phyloP scores from a whole-genome alignment of 306 rosid genomes.

The Pyrus betulifolia region DNA sequence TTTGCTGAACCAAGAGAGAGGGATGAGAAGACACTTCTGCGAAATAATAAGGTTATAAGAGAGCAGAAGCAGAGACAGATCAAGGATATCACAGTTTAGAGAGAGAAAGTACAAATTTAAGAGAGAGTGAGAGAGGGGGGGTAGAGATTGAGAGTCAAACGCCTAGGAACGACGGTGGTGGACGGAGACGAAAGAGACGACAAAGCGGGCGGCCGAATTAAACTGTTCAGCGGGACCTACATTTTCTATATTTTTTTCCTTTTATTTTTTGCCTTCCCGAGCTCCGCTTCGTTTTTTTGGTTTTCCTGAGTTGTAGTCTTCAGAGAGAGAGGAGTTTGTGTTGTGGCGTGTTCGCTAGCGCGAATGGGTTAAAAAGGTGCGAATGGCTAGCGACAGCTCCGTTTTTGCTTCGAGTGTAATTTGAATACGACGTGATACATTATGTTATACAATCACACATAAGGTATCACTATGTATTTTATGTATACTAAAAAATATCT shows the following conservation, averaged over 20 bases:
- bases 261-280: too few species aligned
- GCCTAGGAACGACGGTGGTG: slow-evolving; percentile 50
- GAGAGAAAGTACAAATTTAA: slow-evolving; percentile 15
- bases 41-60: slow-evolving; percentile 14
- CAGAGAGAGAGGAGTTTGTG: neutral
- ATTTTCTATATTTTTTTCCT: neutral
- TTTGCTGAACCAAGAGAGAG: slow-evolving; percentile 19
- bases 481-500: too few species aligned
- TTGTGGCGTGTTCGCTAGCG: neutral
- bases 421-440: too few species aligned
- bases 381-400: neutral
- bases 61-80: slow-evolving; percentile 26
- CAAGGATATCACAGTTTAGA: slow-evolving; percentile 7
- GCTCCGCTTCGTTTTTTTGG: neutral
- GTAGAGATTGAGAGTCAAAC: slow-evolving; percentile 34
- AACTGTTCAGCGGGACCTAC: slow-evolving; percentile 35
- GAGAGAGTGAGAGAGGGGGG: slow-evolving; percentile 20
- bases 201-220: slow-evolving; percentile 77
- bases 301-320: too few species aligned
- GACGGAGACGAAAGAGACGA: slow-evolving; percentile 85
- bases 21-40: slow-evolving; percentile 3
- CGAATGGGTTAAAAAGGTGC: slow-evolving; percentile 8
- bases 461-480: too few species aligned
- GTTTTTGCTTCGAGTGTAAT: too few species aligned
- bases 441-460: too few species aligned